Evolutionary conservation across 169 alveolate species (phyloP), one percentile per base, ranked within the genome.

Genomic region (Eimeria praecox): DNA sequence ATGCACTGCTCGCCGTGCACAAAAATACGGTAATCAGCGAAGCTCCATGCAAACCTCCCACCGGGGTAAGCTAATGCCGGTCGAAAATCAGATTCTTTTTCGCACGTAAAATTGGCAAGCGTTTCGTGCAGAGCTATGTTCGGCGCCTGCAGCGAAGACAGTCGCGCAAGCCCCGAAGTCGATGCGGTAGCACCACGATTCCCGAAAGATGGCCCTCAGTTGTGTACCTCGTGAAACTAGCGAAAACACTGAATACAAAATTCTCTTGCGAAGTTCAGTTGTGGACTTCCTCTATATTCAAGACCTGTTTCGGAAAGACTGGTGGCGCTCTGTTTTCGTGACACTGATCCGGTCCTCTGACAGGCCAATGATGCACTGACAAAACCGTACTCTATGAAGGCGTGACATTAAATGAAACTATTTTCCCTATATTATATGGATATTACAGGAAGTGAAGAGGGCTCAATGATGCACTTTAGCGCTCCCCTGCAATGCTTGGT

Each of bases 1-100:
- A 66, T 78, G 88, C 88, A 46, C 88, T 44, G 88, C 69, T 78
- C 42, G 59, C 64, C 88, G 66, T 78, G 66, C 88, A 78, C 42
- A 24, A 12, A 42, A n/a, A 27, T 24, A 6, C 42, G 87, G 22
- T 44, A 78, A 78, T 42, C 6, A n/a, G 44, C 88, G 18, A 22
- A 44, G 42, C 42, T 77, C 88, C 27, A 49, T 49, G 42, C 44
- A 49, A 44, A 27, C 64, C 9, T 27, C 56, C 88, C 88, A 2
- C 88, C 27, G 8, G 12, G 6, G 27, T n/a, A 78, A 14, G 66
- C 59, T 49, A 42, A 24, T 42, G 24, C 64, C 0, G 66, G 42
- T 78, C 64, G 16, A 20, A 44, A 78, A n/a, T 27, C 27, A 12
- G 44, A 78, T 46, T 3, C 30, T n/a, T 78, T 0, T n/a, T 27